Evolutionary conservation across 257 asterid species (phyloP), one percentile per base, ranked within the genome.

Genomic region (Solanum corneliomulleri): DNA sequence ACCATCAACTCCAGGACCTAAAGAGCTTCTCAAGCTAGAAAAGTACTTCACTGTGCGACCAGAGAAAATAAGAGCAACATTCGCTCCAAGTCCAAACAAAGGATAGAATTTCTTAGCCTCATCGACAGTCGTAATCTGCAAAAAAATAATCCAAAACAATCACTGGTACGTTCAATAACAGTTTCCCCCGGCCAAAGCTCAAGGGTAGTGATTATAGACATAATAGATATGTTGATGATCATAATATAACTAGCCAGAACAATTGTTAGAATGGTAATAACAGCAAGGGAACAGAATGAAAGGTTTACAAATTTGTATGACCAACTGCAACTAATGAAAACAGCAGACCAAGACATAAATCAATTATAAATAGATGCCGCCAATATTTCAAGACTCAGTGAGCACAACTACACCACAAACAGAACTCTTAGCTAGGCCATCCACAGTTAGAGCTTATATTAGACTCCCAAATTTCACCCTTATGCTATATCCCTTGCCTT

Each of bases 31-130:
- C 95, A 97, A 10, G 86, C 96, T 93, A 31, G 99, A 97, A 92
- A 97, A 97, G 90, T 97, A 97, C 90, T 97, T 97, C 85, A 97
- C 99, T 0, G 99, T 97, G 42, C 98, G 94, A 39, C 99, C 99
- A 9, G 99, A 97, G 95, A 97, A 97, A 89, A 97, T 56, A 85
- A 97, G 99, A 29, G 99, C 99, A 25, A 97, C 93, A 85, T 97
- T 97, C 14, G 99, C 99, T 77, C 99, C 99, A 52, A 97, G 98
- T 44, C 99, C 99, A 62, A 97, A 97, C 39, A 97, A n/a, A 80
- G 99, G 99, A 83, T 97, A 97, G 92, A 97, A 97, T 88, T 86
- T 97, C 93, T 97, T 97, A 88, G 99, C 99, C 87, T 97, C 99
- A 0, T 97, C 98, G 20, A 97, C 93, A 8, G 98, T 95, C 6